phyloP scores from a whole-genome alignment of 805 yeast genomes.

The Metschnikowia reukaufii region DNA sequence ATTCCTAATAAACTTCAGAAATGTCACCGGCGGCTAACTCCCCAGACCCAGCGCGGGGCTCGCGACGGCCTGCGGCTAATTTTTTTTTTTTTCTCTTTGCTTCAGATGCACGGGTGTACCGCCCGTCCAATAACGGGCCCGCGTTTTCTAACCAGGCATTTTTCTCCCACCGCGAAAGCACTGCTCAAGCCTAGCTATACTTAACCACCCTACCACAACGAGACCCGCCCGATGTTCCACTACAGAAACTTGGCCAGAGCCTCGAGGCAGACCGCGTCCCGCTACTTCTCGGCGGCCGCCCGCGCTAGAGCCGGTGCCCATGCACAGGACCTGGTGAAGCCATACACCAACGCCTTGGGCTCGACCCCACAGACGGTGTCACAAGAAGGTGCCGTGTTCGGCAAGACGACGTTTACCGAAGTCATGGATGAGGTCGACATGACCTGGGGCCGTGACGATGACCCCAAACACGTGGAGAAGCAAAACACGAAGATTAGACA shows the following conservation, averaged over 20 bases:
- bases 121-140: slow-evolving; percentile 18
- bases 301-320: slow-evolving; percentile 24
- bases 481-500: slow-evolving; percentile 67
- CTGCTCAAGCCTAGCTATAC: neutral
- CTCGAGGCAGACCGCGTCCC: slow-evolving; percentile 11
- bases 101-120: slow-evolving; percentile 18
- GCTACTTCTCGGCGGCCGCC: slow-evolving; percentile 21
- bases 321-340: slow-evolving; percentile 29
- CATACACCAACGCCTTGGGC: slow-evolving; percentile 41
- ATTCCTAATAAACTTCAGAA: no score
- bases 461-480: slow-evolving; percentile 41
- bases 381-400: slow-evolving; percentile 31
- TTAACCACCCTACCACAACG: neutral
- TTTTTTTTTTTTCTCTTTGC: no score
- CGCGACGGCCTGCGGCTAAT: no score
- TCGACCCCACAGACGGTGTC: slow-evolving; percentile 36
- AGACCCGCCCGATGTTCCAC: slow-evolving; percentile 14
- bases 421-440: slow-evolving; percentile 46
- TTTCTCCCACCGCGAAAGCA: slow-evolving; percentile 13
- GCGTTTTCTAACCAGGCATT: slow-evolving; percentile 19
- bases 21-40: no score
- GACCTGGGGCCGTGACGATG: slow-evolving; percentile 46
- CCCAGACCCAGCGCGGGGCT: no score
- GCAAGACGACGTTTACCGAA: slow-evolving; percentile 46
- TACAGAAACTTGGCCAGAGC: slow-evolving; percentile 21